Evolutionary conservation across 495 filamentous ascomycete species (phyloP).

Genomic region (Neurospora sp.): DNA sequence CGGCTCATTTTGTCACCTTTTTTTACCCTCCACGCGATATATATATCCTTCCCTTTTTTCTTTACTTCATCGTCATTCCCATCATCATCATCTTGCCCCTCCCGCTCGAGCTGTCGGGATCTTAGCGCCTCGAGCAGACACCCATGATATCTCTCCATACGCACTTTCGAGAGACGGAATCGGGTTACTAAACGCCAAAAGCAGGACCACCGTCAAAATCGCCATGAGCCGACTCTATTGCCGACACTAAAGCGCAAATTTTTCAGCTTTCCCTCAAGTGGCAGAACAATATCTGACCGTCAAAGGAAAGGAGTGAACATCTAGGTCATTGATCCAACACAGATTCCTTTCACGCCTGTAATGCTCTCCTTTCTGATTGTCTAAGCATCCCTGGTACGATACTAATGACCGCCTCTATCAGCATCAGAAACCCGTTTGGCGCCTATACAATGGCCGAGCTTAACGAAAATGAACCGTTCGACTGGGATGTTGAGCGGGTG

Average conservation of each 20-base stretch:
- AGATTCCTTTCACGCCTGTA: neutral
- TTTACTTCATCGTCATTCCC: neutral
- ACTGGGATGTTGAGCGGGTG: constrained; percentile 58
- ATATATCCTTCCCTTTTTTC: neutral
- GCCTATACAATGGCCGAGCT: constrained; percentile 11
- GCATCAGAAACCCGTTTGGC: neutral
- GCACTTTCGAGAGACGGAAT: neutral
- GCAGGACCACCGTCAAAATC: neutral
- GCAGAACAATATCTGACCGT: neutral
- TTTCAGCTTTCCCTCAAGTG: neutral
- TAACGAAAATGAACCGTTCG: constrained; percentile 46
- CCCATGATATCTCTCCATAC: neutral
- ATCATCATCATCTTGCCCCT: neutral
- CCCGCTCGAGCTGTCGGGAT: neutral
- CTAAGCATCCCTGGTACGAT: neutral
- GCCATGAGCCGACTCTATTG: neutral
- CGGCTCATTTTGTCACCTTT: neutral
- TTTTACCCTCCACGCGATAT: neutral
- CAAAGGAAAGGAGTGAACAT: neutral
- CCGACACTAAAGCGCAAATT: neutral
- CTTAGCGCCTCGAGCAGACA: neutral
- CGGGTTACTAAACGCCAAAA: neutral
- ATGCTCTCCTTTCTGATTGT: neutral
- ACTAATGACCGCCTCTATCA: neutral
- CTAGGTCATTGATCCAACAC: neutral